Conservation (phyloP, 345 rosid species). For the Euphorbia peplus region DNA sequence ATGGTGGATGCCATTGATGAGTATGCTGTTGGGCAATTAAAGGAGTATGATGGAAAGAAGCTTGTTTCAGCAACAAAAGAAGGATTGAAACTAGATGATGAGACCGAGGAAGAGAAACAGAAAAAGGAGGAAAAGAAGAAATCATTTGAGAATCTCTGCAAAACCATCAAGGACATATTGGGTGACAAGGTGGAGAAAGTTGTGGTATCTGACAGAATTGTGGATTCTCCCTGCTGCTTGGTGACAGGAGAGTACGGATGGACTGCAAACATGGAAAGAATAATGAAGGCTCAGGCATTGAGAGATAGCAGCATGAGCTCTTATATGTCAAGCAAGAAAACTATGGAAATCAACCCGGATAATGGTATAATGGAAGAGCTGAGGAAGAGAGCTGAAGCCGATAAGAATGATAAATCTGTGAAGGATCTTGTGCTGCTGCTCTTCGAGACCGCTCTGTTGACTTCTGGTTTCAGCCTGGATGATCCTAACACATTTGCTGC, state of each 20-base stretch:
- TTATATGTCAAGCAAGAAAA: slow-evolving; percentile 92
- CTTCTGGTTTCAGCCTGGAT: slow-evolving; percentile 85
- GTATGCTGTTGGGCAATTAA: slow-evolving; percentile 74
- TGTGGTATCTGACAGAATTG: slow-evolving; percentile 75
- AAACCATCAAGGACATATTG: slow-evolving; percentile 67
- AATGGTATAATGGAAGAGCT: slow-evolving; percentile 90
- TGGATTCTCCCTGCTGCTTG: slow-evolving; percentile 82
- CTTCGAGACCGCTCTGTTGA: slow-evolving; percentile 73
- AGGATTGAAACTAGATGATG: slow-evolving; percentile 75
- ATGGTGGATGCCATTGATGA: slow-evolving; percentile 95
- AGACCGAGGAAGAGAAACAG: slow-evolving; percentile 76
- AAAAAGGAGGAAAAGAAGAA: slow-evolving; percentile 67
- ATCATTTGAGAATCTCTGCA: slow-evolving; percentile 78
- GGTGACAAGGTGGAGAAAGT: slow-evolving; percentile 84
- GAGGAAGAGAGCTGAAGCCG: slow-evolving; percentile 74
- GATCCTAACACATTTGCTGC: slow-evolving; percentile 79
- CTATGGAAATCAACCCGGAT: slow-evolving; percentile 85
- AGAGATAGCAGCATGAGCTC: slow-evolving; percentile 90
- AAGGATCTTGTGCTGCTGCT: slow-evolving; percentile 75
- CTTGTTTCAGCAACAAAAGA: slow-evolving; percentile 83
- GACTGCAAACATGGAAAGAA: slow-evolving; percentile 92
- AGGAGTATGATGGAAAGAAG: slow-evolving; percentile 82
- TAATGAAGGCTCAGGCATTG: slow-evolving; percentile 86
- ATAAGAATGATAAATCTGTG: slow-evolving; percentile 80
- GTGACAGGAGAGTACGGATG: slow-evolving; percentile 91